These are phyloP conservation scores for Amesomyces nigricolor DNA, from an alignment of 2,329 filamentous ascomycete genomes.

Conservation along the genomic window DNA sequence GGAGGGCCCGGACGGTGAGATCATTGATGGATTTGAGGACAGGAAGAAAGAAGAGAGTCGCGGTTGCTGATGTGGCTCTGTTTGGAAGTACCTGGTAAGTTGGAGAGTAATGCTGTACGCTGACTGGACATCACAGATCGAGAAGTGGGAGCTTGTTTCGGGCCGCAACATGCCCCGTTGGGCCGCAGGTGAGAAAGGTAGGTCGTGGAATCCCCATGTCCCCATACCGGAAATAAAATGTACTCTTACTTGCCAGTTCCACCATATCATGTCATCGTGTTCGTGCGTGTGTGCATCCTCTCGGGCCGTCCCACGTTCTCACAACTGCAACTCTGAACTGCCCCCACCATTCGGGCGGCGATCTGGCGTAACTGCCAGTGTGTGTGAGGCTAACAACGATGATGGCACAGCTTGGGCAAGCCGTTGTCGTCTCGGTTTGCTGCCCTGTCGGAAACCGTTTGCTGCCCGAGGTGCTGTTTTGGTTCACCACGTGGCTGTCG, in stretches of 20 bases:
- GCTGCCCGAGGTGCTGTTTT: constrained; percentile 2
- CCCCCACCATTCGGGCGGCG: neutral
- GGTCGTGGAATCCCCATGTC: neutral
- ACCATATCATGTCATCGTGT: neutral
- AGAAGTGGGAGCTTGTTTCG: neutral
- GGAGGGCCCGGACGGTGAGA: constrained; percentile 1
- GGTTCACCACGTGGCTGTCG: constrained; percentile 18
- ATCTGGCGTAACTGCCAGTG: constrained; percentile 3
- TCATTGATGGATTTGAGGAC: neutral
- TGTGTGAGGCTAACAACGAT: neutral
- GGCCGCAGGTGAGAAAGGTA: constrained; percentile 9
- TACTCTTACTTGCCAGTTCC: neutral
- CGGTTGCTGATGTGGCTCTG: too few relatives aligned
- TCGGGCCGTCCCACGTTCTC: constrained; percentile 12
- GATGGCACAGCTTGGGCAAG: constrained; percentile 2
- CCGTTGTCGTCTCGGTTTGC: neutral
- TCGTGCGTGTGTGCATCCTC: neutral
- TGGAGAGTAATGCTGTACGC: too few relatives aligned
- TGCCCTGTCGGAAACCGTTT: neutral
- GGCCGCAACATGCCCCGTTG: constrained; percentile 8
- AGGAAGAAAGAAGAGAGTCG: too few relatives aligned
- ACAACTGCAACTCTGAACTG: neutral
- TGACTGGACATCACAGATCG: too few relatives aligned
- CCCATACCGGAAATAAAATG: neutral
- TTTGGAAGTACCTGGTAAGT: too few relatives aligned